Evolutionary conservation across 208 protist genomes (phyloP).

Genomic region (Porcisia hertigi): DNA sequence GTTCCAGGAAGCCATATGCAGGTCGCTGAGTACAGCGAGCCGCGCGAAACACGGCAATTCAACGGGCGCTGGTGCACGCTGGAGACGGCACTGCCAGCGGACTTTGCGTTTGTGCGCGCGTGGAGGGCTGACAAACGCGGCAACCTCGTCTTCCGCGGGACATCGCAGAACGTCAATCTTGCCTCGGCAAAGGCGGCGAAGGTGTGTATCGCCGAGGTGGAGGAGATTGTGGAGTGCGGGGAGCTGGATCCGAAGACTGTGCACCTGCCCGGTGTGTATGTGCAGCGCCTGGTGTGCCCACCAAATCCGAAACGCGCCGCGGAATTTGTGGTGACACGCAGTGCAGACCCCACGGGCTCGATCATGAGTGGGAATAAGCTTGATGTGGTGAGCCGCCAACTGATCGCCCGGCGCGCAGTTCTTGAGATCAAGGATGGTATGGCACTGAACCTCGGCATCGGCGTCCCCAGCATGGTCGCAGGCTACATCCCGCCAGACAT

Average conservation of each 20-base stretch:
- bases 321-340: constrained; percentile 24
- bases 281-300: constrained; percentile 76
- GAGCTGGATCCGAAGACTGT: constrained; percentile 83
- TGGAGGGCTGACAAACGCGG: constrained; percentile 89
- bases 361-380: constrained; percentile 16
- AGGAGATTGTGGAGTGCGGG: constrained; percentile 92
- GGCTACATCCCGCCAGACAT: constrained; percentile 79
- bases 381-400: constrained; percentile 12
- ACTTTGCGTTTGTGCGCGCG: constrained; percentile 91
- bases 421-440: constrained; percentile 94
- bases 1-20: constrained; percentile 53
- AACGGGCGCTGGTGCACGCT: constrained; percentile 85
- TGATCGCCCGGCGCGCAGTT: constrained; percentile 88
- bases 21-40: constrained; percentile 42
- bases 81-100: constrained; percentile 86
- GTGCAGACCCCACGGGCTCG: neutral
- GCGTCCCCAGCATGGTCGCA: constrained; percentile 91
- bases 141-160: constrained; percentile 77
- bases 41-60: constrained; percentile 74
- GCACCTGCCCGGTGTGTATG: constrained; percentile 92
- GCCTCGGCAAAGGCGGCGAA: constrained; percentile 75
- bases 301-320: constrained; percentile 6
- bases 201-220: constrained; percentile 93
- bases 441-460: constrained; percentile 95
- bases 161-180: constrained; percentile 94